Evolutionary conservation across 805 yeast species (phyloP).

Genomic region (Saturnispora zaruensis): DNA sequence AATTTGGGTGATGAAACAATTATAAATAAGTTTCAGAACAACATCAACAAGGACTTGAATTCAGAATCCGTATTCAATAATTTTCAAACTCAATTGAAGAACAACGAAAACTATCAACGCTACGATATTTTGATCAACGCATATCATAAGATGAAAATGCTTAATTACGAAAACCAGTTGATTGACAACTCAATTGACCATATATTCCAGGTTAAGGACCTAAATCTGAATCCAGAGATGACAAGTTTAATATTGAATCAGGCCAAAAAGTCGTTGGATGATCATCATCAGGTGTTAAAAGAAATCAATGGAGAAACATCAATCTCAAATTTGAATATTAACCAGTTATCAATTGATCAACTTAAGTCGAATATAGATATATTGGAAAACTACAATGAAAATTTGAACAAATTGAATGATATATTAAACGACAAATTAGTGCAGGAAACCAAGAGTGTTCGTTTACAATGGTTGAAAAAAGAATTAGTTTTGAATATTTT

Average conservation of each 20-base stretch:
- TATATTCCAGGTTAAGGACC: constrained; percentile 12
- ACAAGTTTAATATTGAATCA: constrained; percentile 8
- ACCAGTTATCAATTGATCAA: constrained; percentile 12
- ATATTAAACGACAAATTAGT: constrained; percentile 19
- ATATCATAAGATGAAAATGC: constrained; percentile 7
- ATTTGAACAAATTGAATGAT: constrained; percentile 15
- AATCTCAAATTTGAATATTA: constrained; percentile 12
- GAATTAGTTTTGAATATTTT: constrained; percentile 13
- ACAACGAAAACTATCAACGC: constrained; percentile 3
- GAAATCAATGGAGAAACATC: constrained; percentile 3
- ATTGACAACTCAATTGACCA: constrained; percentile 10
- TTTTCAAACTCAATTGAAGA: constrained; percentile 2
- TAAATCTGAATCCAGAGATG: constrained; percentile 13
- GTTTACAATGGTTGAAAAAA: constrained; percentile 23
- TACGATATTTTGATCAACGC: constrained; percentile 13
- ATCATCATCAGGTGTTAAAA: constrained; percentile 2
- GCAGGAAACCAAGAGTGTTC: constrained; percentile 12
- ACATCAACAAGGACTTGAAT: constrained; percentile 1
- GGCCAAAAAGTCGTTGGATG: constrained; percentile 9
- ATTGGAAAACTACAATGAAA: constrained; percentile 18
- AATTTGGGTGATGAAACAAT: constrained; percentile 2
- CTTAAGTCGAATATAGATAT: constrained; percentile 14
- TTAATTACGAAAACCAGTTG: neutral
- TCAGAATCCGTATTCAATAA: constrained; percentile 7
- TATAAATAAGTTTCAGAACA: constrained; percentile 7